These are phyloP conservation scores for Saccharomyces jurei DNA, from an alignment of 805 yeast species.

Conservation along the genomic window DNA sequence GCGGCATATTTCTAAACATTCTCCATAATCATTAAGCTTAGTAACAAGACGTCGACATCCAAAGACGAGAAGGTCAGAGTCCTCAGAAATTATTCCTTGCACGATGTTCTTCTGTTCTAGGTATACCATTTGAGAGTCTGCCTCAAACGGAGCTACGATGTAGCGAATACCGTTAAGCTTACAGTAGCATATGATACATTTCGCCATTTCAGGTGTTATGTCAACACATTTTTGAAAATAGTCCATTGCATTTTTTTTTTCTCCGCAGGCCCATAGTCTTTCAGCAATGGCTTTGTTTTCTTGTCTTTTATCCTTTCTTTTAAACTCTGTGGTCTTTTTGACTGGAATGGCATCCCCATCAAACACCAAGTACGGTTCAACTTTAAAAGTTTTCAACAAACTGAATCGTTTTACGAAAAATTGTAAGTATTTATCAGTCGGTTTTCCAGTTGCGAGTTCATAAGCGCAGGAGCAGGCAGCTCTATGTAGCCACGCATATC, in stretches of 20 bases:
- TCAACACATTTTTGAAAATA: slow-evolving; percentile 73
- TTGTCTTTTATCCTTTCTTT: slow-evolving; percentile 49
- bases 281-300: slow-evolving; percentile 53
- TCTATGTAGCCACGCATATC: slow-evolving; percentile 93
- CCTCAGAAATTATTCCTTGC: slow-evolving; percentile 86
- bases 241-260: slow-evolving; percentile 52
- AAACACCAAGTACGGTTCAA: slow-evolving; percentile 81
- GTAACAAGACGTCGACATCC: slow-evolving; percentile 75
- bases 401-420: slow-evolving; percentile 60
- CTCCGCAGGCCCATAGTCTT: slow-evolving; percentile 44
- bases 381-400: slow-evolving; percentile 56
- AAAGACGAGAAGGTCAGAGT: slow-evolving; percentile 83
- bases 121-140: slow-evolving; percentile 93
- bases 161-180: slow-evolving; percentile 50
- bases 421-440: slow-evolving; percentile 64
- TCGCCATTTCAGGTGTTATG: slow-evolving; percentile 87
- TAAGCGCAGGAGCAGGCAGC: slow-evolving; percentile 76
- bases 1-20: slow-evolving; percentile 61
- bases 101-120: slow-evolving; percentile 67
- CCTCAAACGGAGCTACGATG: slow-evolving; percentile 96
- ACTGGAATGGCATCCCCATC: slow-evolving; percentile 87
- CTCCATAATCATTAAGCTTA: slow-evolving; percentile 64
- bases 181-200: slow-evolving; percentile 67
- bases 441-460: slow-evolving; percentile 63
- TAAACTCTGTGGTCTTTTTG: slow-evolving; percentile 63